These are phyloP conservation scores for Phlegmacium glaucopus DNA, from an alignment of 768 basidiomycete genomes.

Conservation along the genomic window DNA sequence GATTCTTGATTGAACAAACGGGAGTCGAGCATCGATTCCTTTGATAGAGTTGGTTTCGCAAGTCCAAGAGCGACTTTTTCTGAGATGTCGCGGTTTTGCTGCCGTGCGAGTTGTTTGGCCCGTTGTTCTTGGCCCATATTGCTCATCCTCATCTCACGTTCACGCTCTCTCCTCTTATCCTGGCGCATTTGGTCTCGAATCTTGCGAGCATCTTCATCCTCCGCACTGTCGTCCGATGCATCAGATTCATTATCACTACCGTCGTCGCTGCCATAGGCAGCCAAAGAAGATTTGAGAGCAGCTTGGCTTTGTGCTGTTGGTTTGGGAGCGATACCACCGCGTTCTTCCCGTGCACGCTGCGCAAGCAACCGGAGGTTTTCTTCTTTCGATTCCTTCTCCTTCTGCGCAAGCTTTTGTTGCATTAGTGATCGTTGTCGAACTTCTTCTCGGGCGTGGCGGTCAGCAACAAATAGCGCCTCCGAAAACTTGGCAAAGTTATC, in stretches of 20 bases:
- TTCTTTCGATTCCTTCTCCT: slow-evolving; percentile 96
- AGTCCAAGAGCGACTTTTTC: slow-evolving; percentile 98
- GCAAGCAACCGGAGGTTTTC: slow-evolving; percentile 93
- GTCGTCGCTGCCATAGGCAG: slow-evolving; percentile 84
- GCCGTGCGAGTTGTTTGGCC: slow-evolving; percentile 91
- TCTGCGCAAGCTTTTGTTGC: slow-evolving; percentile 98
- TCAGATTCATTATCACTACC: slow-evolving; percentile 54
- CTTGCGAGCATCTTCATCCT: slow-evolving; percentile 82
- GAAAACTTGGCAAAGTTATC: slow-evolving; percentile 99
- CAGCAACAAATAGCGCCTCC: slow-evolving; percentile 91
- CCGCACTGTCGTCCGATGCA: slow-evolving; percentile 49
- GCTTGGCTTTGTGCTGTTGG: slow-evolving; percentile 66
- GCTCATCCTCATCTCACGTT: slow-evolving; percentile 97
- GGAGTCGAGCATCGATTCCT: slow-evolving; percentile 97
- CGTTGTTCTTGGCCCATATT: slow-evolving; percentile 98
- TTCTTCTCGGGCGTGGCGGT: slow-evolving; percentile 97
- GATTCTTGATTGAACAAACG: slow-evolving; percentile 97
- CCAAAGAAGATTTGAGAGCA: slow-evolving; percentile 72
- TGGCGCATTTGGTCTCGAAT: slow-evolving; percentile 87
- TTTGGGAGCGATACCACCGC: slow-evolving; percentile 71
- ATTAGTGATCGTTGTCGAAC: slow-evolving; percentile 94
- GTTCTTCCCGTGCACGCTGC: slow-evolving; percentile 93
- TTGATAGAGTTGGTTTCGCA: slow-evolving; percentile 93
- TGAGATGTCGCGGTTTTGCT: slow-evolving; percentile 98
- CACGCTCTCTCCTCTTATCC: slow-evolving; percentile 91